These are phyloP conservation scores for Coniochaeta prunicola DNA, from an alignment of 2,329 filamentous ascomycete genomes.

Conservation along the genomic window DNA sequence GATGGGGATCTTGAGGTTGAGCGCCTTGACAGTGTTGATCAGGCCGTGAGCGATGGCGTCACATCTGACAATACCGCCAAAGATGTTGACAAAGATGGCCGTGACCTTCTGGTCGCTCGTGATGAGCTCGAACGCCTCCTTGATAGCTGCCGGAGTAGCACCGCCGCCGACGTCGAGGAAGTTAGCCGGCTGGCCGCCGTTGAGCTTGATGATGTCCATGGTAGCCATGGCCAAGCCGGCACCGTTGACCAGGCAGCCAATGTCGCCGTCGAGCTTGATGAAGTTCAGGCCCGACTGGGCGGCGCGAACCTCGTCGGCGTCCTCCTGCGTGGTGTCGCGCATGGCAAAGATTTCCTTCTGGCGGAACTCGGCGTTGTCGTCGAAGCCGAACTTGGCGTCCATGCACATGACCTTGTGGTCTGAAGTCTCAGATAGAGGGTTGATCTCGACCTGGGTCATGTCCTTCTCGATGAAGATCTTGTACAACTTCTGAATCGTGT, in stretches of 20 bases:
- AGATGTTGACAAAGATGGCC: slow-evolving; percentile 99
- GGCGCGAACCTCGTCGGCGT: slow-evolving; percentile 94
- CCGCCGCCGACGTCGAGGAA: slow-evolving; percentile 98
- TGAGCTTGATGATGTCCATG: slow-evolving; percentile 99
- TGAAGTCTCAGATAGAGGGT: slow-evolving; percentile 94
- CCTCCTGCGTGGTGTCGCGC: slow-evolving; percentile 94
- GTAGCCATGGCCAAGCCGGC: slow-evolving; percentile 99
- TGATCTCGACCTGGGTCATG: slow-evolving; percentile 99
- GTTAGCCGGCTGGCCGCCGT: slow-evolving; percentile 92
- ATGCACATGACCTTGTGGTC: slow-evolving; percentile 98
- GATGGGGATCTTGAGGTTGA: slow-evolving; percentile 95
- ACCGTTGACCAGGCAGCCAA: slow-evolving; percentile 98
- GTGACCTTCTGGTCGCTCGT: slow-evolving; percentile 97
- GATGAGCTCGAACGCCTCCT: slow-evolving; percentile 97
- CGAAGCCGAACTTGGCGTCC: slow-evolving; percentile 98
- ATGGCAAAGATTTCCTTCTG: slow-evolving; percentile 93
- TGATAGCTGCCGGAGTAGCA: slow-evolving; percentile 93
- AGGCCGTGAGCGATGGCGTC: slow-evolving; percentile 95
- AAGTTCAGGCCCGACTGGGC: slow-evolving; percentile 95
- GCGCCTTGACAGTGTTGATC: slow-evolving; percentile 87
- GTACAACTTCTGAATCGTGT: slow-evolving; percentile 98
- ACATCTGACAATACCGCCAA: slow-evolving; percentile 96
- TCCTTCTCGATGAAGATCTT: slow-evolving; percentile 98
- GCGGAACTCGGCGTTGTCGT: slow-evolving; percentile 98
- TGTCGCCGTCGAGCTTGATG: slow-evolving; percentile 99